Evolutionary conservation across 2,329 filamentous ascomycete species (phyloP).

Genomic region (Cordyceps farinosa): DNA sequence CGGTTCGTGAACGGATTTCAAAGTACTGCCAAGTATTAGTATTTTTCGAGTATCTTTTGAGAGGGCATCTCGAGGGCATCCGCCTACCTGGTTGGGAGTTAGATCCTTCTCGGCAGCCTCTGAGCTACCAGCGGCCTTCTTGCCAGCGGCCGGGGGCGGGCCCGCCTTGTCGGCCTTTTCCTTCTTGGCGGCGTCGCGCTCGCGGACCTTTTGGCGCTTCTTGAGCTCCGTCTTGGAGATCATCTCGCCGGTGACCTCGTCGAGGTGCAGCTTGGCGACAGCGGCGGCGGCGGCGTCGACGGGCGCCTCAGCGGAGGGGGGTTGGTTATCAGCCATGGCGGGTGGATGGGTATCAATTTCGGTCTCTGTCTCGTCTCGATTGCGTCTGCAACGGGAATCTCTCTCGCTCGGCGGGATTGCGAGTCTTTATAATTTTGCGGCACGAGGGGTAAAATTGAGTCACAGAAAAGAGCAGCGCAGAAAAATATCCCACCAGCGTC

Average conservation of each 20-base stretch:
- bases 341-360: not conserved
- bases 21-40: slow-evolving; percentile 60
- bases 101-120: slow-evolving; percentile 59
- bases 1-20: slow-evolving; percentile 82
- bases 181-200: slow-evolving; percentile 83
- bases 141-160: slow-evolving; percentile 57
- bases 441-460: slow-evolving; percentile 16
- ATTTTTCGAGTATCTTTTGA: not conserved
- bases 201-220: slow-evolving; percentile 89
- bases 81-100: slow-evolving; percentile 49
- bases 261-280: slow-evolving; percentile 73
- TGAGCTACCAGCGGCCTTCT: slow-evolving; percentile 42
- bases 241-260: slow-evolving; percentile 89
- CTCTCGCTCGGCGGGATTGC: not conserved
- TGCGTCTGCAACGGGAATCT: not conserved
- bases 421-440: slow-evolving; percentile 1
- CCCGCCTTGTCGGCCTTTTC: slow-evolving; percentile 76
- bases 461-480: slow-evolving; percentile 10
- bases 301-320: slow-evolving; percentile 30
- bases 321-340: slow-evolving; percentile 33
- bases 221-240: slow-evolving; percentile 86
- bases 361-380: not conserved
- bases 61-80: no score
- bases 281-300: slow-evolving; percentile 52
- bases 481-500: slow-evolving; percentile 12